Conservation (phyloP, 495 filamentous ascomycete genomes). For the Tetracladium marchalianum region DNA sequence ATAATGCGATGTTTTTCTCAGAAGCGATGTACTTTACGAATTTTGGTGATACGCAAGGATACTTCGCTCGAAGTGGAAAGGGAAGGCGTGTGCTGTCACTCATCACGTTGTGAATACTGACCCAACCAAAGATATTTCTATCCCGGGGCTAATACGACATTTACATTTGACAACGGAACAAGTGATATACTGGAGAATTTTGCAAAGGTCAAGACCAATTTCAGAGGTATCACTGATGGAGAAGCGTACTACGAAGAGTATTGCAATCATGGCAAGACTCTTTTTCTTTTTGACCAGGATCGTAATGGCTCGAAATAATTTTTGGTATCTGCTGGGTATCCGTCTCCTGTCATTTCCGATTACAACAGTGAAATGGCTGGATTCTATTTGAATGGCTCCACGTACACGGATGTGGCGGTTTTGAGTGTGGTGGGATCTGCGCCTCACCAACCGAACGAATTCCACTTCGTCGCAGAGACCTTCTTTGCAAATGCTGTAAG, state of each 20-base stretch:
- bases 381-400: constrained; percentile 16
- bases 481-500: constrained; percentile 14
- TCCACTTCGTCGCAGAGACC: constrained; percentile 11
- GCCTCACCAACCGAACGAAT: constrained; percentile 9
- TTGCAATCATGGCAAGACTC: too few relatives aligned
- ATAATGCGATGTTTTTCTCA: constrained; percentile 33
- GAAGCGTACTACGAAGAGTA: constrained; percentile 27
- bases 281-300: too few relatives aligned
- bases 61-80: constrained; percentile 18
- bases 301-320: too few relatives aligned
- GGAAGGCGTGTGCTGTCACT: not conserved
- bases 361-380: constrained; percentile 34
- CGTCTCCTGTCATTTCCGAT: constrained; percentile 32
- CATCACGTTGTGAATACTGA: not conserved
- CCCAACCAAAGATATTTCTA: constrained; percentile 23
- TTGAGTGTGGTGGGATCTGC: constrained; percentile 15
- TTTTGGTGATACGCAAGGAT: constrained; percentile 24
- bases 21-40: constrained; percentile 13
- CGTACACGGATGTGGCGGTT: constrained; percentile 16
- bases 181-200: constrained; percentile 23
- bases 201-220: constrained; percentile 26
- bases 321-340: constrained; percentile 37
- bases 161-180: constrained; percentile 35
- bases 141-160: constrained; percentile 27
- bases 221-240: constrained; percentile 25